Evolutionary conservation across 495 filamentous ascomycete genomes (phyloP), one percentile per base, ranked within the genome.

Genomic region (Neurospora pannonica): DNA sequence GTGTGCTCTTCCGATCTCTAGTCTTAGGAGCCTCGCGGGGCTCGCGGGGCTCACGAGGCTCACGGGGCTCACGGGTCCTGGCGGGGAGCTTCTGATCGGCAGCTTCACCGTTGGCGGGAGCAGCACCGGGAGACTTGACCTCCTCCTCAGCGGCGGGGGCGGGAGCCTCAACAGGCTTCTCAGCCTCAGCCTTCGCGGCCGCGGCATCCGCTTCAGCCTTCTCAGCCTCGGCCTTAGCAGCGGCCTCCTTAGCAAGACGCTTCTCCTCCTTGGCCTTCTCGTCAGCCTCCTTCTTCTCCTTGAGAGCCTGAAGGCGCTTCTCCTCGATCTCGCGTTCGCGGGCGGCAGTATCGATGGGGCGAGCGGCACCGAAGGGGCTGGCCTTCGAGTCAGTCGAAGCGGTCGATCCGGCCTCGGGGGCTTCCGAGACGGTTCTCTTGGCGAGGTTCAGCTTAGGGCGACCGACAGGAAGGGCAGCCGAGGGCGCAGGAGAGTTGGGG

Each of bases 291-390:
- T 92, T 93, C 88, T 94, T 97, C 77, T 93, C 91, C 75, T 90
- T 91, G 70, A 93, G 37, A 4, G 89, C 88, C 70, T 91, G 85
- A 78, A 92, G 85, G 74, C 92, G 89, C 85, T 92, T 95, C 84
- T 97, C 94, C 79, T 95, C 95, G 38, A 98, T 89, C 82, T 97
- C 92, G 72, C 89, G 91, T 84, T 97, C 95, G 70, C 92, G 89
- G 10, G 94, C 87, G 24, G 93, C 92, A 70, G 94, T 97, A 82
- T 98, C 94, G 75, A 97, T 97, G 13, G 94, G 94, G 70, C 89
- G 88, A 46, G 94, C 94, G 72, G 92, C 94, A 80, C 96, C 96
- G 82, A 99, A 99, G 34, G 93, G 93, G 83, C 90, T 98, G 21
- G 93, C 88, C 85, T 96, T 97, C 4, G 93, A 86, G 74, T 95